phyloP scores from a whole-genome alignment of 306 rosid genomes.

The Prunus armeniaca region DNA sequence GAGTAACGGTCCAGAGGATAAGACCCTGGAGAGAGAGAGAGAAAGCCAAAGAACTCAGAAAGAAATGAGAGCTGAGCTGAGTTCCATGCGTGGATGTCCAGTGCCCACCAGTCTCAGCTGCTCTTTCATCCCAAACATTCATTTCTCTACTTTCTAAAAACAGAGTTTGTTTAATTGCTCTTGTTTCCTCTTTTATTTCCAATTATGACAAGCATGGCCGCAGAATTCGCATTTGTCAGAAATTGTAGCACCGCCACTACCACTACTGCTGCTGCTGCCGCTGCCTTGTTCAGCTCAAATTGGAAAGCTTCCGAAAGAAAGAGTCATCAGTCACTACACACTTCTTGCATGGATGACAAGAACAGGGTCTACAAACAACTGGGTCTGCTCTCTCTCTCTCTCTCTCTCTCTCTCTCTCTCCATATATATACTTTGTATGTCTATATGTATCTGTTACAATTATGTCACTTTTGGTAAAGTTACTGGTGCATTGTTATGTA shows the following conservation, averaged over 20 bases:
- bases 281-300: conserved; percentile 31
- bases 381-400: conserved; percentile 45
- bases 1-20: too few relatives aligned
- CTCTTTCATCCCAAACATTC: background rate
- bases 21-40: too few relatives aligned
- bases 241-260: conserved; percentile 1
- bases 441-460: background rate
- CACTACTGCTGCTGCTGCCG: background rate
- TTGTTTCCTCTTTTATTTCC: background rate
- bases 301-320: conserved; percentile 22
- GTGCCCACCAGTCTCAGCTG: background rate
- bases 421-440: background rate
- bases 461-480: background rate
- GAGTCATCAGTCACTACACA: conserved; percentile 10
- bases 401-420: background rate
- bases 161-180: background rate
- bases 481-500: background rate
- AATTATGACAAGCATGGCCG: conserved; percentile 29
- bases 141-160: background rate
- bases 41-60: too few relatives aligned
- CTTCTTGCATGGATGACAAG: conserved; percentile 41
- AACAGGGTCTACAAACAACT: conserved; percentile 62
- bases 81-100: background rate
- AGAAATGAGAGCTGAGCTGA: too few relatives aligned
- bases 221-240: conserved; percentile 35